A percentile compares a stretch with the other conserved stretches of the same genome.
Conservation (phyloP, 1,284 basidiomycete genomes). For the Chalciporus sp. region DNA sequence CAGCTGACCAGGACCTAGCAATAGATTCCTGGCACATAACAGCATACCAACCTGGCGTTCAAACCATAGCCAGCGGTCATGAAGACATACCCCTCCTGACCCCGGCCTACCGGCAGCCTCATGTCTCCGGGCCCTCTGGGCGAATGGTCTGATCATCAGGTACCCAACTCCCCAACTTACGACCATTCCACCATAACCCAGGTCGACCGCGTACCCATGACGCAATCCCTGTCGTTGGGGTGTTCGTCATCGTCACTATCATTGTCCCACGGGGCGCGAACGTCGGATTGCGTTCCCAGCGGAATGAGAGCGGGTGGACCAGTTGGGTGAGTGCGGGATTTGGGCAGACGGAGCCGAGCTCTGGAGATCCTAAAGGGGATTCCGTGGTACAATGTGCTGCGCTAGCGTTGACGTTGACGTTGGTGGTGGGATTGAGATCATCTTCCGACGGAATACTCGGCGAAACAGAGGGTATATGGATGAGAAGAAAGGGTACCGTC, state of each 20-base stretch:
- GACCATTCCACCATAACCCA: conserved; percentile 48
- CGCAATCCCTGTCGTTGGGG: neutral
- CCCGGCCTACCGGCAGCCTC: too few species aligned
- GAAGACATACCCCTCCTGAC: too few species aligned
- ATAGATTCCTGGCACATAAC: too few species aligned
- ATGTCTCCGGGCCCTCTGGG: neutral
- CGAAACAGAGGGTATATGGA: conserved; percentile 65
- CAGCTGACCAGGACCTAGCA: too few species aligned
- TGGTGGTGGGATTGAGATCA: neutral
- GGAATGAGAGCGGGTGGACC: conserved; percentile 42
- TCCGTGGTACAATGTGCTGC: neutral
- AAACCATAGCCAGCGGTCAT: too few species aligned
- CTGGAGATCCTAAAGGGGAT: neutral
- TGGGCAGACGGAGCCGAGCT: conserved; percentile 18
- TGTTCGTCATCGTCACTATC: neutral
- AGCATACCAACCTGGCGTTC: too few species aligned
- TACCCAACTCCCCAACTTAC: conserved; percentile 23
- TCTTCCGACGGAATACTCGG: neutral
- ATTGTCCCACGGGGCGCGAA: neutral
- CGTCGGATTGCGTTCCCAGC: conserved; percentile 57
- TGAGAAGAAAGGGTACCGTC: conserved; percentile 71
- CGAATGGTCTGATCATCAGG: conserved; percentile 10
- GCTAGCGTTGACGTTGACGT: neutral
- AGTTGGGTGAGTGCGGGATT: conserved; percentile 24
- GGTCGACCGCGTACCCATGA: conserved; percentile 42